Base-by-base conservation (phyloP, 192 early-diverging fungal genomes). In the Gigaspora rosea region DNA sequence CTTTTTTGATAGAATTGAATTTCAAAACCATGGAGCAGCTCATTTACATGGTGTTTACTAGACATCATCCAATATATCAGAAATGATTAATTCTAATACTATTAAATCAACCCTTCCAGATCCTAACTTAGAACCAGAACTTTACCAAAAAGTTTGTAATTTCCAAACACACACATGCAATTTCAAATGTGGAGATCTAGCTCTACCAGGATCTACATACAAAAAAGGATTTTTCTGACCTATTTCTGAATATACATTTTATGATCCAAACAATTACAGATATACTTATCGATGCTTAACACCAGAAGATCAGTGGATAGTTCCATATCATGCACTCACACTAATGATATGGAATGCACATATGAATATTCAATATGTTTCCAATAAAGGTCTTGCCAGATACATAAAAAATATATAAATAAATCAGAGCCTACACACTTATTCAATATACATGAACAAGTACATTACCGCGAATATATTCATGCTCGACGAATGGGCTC, bases 351-450 rank as follows among this genome's bases (percentile, higher is more conserved):
- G 59, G 59, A 62, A 62, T 11, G 59, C 59, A 50, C 49, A 50
- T 50, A 50, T 50, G 49, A 50, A 50, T 50, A 50, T 50, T 50
- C 49, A 50, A 50, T 62, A 62, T 62, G 59, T 62, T 10, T 10
- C 59, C 8, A 27, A n/a, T 33, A 6, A 33, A 27, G 32, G 59
- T 11, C 18, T 62, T 10, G 59, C 59, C 5, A 7, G 32, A 62
- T 62, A 62, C 59, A 33, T 62, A 11, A 62, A 62, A 62, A 62
- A 62, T 62, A 62, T 18, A 33, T 62, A 7, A 18, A 5, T n/a
- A 66, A 66, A 66, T 32, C 64, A 12, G 64, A 66, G 18, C 64
- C 64, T n/a, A n/a, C n/a, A n/a, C n/a, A n/a, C n/a, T n/a, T n/a
- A 47, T 46, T 32, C 20, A 66, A 35, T 3, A 66, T 66, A 35